These are phyloP conservation scores for Colletotrichum orchidophilum DNA, from an alignment of 2,329 filamentous ascomycete genomes.

Conservation along the genomic window DNA sequence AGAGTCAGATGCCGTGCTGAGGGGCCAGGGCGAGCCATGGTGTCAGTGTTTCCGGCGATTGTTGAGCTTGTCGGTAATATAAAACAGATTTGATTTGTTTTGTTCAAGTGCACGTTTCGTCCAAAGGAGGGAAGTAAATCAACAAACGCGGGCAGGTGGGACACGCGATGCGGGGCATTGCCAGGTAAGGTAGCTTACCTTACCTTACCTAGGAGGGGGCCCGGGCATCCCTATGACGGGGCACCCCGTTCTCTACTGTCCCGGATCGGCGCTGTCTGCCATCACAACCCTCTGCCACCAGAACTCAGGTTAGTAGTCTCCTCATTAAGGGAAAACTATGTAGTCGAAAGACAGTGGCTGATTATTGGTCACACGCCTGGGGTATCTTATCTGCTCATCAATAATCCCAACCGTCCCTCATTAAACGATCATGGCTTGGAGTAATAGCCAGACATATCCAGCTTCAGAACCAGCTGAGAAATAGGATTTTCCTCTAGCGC, in stretches of 20 bases:
- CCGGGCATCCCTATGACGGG: slow-evolving; percentile 4
- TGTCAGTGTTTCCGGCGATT: slow-evolving; percentile 4
- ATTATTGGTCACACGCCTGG: not conserved
- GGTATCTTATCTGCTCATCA: slow-evolving; percentile 5
- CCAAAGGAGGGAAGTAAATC: slow-evolving; percentile 20
- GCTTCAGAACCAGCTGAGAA: slow-evolving; percentile 71
- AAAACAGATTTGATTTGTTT: slow-evolving; percentile 4
- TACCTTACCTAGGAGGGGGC: too few relatives aligned
- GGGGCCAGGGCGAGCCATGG: slow-evolving; percentile 61
- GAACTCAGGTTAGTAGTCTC: not conserved
- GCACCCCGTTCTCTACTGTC: not conserved
- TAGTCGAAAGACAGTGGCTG: not conserved
- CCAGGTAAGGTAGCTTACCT: too few relatives aligned
- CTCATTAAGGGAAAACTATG: not conserved
- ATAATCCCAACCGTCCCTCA: not conserved
- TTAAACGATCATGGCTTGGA: slow-evolving; percentile 36
- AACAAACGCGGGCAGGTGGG: slow-evolving; percentile 22
- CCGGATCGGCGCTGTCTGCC: not conserved
- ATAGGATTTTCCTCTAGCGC: slow-evolving; percentile 67
- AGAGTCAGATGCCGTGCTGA: slow-evolving; percentile 73
- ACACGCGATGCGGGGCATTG: slow-evolving; percentile 46
- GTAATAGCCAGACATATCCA: slow-evolving; percentile 79
- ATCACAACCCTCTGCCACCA: not conserved
- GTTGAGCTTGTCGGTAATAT: not conserved
- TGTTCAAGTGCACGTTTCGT: slow-evolving; percentile 15